A percentile compares a stretch with the other conserved stretches of the same genome.
Conservation (phyloP, 306 rosid genomes). For the Clitoria ternatea region DNA sequence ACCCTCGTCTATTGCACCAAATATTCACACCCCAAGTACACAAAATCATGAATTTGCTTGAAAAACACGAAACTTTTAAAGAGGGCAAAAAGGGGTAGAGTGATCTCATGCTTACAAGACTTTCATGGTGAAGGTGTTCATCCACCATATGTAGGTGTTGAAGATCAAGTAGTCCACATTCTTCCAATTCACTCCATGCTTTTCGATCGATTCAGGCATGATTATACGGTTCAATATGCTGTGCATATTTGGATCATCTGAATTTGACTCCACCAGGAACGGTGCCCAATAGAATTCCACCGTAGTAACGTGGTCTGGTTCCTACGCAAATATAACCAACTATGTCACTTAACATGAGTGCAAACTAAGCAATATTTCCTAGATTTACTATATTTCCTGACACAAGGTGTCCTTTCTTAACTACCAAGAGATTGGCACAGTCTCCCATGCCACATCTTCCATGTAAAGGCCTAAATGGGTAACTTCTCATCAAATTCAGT, state of each 20-base stretch:
- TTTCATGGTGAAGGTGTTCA: slow-evolving; percentile 93
- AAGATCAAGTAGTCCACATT: slow-evolving; percentile 74
- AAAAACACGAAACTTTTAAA: neutral
- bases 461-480: neutral
- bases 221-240: slow-evolving; percentile 91
- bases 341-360: neutral
- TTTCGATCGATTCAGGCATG: slow-evolving; percentile 88
- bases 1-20: slow-evolving; percentile 71
- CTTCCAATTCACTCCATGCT: slow-evolving; percentile 92
- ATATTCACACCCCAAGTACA: neutral
- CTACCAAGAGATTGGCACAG: slow-evolving; percentile 17
- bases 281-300: slow-evolving; percentile 99
- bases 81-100: neutral
- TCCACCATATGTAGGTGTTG: slow-evolving; percentile 99
- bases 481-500: slow-evolving; percentile 16
- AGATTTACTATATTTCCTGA: neutral
- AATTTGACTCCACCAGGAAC: slow-evolving; percentile 91
- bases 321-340: slow-evolving; percentile 32
- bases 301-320: slow-evolving; percentile 59
- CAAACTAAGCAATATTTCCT: slow-evolving; percentile 21
- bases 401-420: slow-evolving; percentile 20
- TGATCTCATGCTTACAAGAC: slow-evolving; percentile 56
- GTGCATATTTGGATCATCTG: slow-evolving; percentile 97
- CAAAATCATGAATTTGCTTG: slow-evolving; percentile 11
- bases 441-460: slow-evolving; percentile 10